Evolutionary conservation across 2,329 filamentous ascomycete species (phyloP), one percentile per base, ranked within the genome.

Genomic region (Ophiosphaerella herpotricha): DNA sequence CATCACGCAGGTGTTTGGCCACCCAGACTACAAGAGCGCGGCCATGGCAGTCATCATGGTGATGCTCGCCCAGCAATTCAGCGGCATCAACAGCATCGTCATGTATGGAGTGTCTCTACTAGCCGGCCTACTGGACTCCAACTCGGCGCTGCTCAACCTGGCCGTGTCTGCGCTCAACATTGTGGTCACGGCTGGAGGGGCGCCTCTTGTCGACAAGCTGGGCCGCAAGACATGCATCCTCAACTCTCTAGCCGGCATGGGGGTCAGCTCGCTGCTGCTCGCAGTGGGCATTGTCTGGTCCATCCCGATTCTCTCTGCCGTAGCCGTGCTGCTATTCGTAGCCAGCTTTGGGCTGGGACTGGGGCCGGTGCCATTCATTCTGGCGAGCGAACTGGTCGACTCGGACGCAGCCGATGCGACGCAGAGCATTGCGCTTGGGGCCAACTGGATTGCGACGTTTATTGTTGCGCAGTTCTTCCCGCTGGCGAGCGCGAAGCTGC

Each of bases 61-160:
- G 67, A 97, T 97, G 92, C 81, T 92, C 50, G 88, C 90, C 1
- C 94, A 97, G 71, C 94, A 99, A 72, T 80, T 97, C 33, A 93
- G 89, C 50, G 93, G 77, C 39, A 93, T 97, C 77, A 97, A 99
- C 81, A 93, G 89, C 50, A 93, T 97, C 67, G 89, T 97, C 75
- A 97, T 99, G 92, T 99, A 99, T 74, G 96, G 92, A 2, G 94
- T 97, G 5, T 91, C 90, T 0, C 85, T 99, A 1, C 82, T 99
- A 12, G 85, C 88, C 29, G 85, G 86, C 55, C 82, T 97, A 1
- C 82, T 99, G 0, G 88, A 90, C 3, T 84, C 91, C 39, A 91
- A 86, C 54, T 93, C 92, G 0, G 88, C 88, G 0, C 77, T 95
- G 1, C 81, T 99, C 44, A 96, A 93, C 46, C 93, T 97, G 52